phyloP scores from a whole-genome alignment of 1,139 yeast genomes.

The Debaryomyces fabryi region DNA sequence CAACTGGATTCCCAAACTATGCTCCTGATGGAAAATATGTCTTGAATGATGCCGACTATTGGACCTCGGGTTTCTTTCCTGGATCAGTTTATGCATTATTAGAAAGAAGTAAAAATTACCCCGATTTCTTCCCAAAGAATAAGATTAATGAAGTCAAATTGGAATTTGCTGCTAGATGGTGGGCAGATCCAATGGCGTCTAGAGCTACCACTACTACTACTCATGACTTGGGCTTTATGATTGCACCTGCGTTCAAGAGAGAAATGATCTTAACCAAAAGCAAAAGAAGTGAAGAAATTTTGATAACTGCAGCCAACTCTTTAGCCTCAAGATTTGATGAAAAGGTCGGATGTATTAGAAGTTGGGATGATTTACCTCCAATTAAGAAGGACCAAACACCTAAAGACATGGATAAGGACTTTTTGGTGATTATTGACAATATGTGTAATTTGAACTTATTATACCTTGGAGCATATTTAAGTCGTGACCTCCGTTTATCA shows the following conservation, averaged over 20 bases:
- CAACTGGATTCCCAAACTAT: slow-evolving; percentile 17
- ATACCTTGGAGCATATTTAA: slow-evolving; percentile 24
- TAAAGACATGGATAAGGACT: slow-evolving; percentile 20
- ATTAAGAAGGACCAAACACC: slow-evolving; percentile 15
- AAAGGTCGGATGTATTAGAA: slow-evolving; percentile 24
- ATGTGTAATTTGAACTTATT: slow-evolving; percentile 31
- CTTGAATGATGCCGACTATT: slow-evolving; percentile 21
- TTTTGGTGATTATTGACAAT: slow-evolving; percentile 30
- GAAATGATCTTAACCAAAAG: slow-evolving; percentile 20
- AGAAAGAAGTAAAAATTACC: slow-evolving; percentile 21
- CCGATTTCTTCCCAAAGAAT: slow-evolving; percentile 11
- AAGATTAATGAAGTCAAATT: slow-evolving; percentile 17
- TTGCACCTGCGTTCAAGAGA: slow-evolving; percentile 25
- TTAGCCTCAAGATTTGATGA: slow-evolving; percentile 24
- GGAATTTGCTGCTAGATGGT: slow-evolving; percentile 22
- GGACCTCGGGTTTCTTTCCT: slow-evolving; percentile 32
- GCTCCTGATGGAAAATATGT: slow-evolving; percentile 16
- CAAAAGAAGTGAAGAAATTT: slow-evolving; percentile 18
- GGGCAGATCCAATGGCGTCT: slow-evolving; percentile 21
- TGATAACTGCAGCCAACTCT: slow-evolving; percentile 26
- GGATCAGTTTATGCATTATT: slow-evolving; percentile 23
- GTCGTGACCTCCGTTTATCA: slow-evolving; percentile 26
- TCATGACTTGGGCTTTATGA: slow-evolving; percentile 30
- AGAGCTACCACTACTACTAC: slow-evolving; percentile 25
- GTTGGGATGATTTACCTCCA: slow-evolving; percentile 22